Conservation (phyloP, 2,329 filamentous ascomycete genomes). For the Neurospora crassa region DNA sequence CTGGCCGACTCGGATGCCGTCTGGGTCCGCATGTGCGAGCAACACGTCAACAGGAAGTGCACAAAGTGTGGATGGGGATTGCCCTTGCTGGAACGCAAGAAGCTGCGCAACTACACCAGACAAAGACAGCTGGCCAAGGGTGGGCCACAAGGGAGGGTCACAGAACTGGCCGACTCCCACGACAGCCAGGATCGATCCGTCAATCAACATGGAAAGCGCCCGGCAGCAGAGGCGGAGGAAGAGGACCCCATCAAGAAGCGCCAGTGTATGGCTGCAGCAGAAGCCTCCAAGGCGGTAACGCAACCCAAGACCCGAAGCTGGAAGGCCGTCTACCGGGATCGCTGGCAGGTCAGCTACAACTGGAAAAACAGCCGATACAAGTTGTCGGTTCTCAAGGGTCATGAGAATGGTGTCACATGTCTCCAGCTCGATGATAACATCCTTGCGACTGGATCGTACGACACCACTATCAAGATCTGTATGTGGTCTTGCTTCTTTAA, state of each 20-base stretch:
- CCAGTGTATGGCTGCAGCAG: slow-evolving; percentile 17
- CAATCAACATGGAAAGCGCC: slow-evolving; percentile 23
- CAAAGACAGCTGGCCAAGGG: slow-evolving; percentile 58
- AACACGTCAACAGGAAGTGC: slow-evolving; percentile 90
- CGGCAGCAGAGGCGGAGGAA: slow-evolving; percentile 21
- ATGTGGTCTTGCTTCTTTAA: slow-evolving; percentile 3
- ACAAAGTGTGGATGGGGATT: slow-evolving; percentile 94
- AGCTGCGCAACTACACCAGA: slow-evolving; percentile 75
- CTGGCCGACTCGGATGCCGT: slow-evolving; percentile 96
- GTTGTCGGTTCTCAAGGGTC: slow-evolving; percentile 72
- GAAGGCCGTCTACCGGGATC: slow-evolving; percentile 96
- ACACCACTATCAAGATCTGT: slow-evolving; percentile 89
- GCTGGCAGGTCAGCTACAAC: slow-evolving; percentile 87
- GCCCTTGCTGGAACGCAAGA: slow-evolving; percentile 79
- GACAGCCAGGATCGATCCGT: slow-evolving; percentile 12
- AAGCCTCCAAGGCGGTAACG: slow-evolving; percentile 8
- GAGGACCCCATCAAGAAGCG: slow-evolving; percentile 25
- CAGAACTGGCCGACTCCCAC: slow-evolving; percentile 20
- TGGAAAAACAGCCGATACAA: slow-evolving; percentile 93
- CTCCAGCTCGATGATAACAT: slow-evolving; percentile 74
- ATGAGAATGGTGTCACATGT: slow-evolving; percentile 73
- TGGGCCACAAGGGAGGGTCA: slow-evolving; percentile 19
- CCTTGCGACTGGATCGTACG: slow-evolving; percentile 89
- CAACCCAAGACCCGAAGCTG: slow-evolving; percentile 59
- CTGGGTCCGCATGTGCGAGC: slow-evolving; percentile 97